These are phyloP conservation scores for Penicillium dipodomyicola DNA, from an alignment of 495 filamentous ascomycete genomes.

Conservation along the genomic window DNA sequence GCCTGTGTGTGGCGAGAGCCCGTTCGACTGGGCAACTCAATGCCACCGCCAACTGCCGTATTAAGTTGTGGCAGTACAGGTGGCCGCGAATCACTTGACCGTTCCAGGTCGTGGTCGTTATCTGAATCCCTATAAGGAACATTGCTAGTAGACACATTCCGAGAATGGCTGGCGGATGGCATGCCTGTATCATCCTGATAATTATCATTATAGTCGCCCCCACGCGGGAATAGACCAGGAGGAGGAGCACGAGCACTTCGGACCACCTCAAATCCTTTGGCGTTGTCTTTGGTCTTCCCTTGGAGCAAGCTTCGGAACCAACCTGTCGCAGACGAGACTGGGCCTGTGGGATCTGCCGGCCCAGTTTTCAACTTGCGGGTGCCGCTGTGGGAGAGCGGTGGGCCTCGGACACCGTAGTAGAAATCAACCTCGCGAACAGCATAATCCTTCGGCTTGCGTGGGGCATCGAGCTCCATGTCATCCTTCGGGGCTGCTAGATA, in stretches of 20 bases:
- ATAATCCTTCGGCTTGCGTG: constrained; percentile 69
- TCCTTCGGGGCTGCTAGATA: constrained; percentile 52
- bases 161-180: constrained; percentile 26
- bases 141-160: constrained; percentile 32
- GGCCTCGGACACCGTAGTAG: constrained; percentile 87
- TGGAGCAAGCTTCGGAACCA: constrained; percentile 81
- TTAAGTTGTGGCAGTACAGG: constrained; percentile 62
- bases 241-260: constrained; percentile 70
- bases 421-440: constrained; percentile 91
- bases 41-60: constrained; percentile 49
- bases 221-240: constrained; percentile 37
- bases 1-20: constrained; percentile 54
- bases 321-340: constrained; percentile 79
- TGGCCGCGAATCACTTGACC: constrained; percentile 26
- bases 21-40: constrained; percentile 63
- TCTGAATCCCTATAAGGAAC: constrained; percentile 50
- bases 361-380: constrained; percentile 87
- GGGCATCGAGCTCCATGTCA: constrained; percentile 53
- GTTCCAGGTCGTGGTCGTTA: constrained; percentile 28
- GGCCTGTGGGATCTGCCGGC: constrained; percentile 89
- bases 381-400: constrained; percentile 77
- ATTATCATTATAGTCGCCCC: constrained; percentile 50
- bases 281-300: constrained; percentile 81
- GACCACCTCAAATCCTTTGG: constrained; percentile 95
- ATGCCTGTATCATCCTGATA: constrained; percentile 58